A percentile compares a stretch with the other conserved stretches of the same genome.
Conservation (phyloP, 129 eudicot genomes). For the Arctium minus region DNA sequence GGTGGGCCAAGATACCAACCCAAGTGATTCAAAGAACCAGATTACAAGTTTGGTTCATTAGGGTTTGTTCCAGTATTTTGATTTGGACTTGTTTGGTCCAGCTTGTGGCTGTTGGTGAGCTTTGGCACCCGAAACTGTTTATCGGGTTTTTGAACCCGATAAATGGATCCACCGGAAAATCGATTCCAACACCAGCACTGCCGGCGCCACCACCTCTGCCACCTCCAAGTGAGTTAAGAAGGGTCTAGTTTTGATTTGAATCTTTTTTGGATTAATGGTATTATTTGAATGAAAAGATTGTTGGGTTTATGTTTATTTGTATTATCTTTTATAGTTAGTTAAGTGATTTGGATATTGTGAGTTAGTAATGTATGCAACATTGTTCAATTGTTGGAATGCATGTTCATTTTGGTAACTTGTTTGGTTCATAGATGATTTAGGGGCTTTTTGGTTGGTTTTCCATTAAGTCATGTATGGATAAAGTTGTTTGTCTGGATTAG, state of each 20-base stretch:
- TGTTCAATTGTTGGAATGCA: slow-evolving; percentile 1
- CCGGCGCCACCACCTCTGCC: slow-evolving; percentile 46
- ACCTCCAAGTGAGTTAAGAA: slow-evolving; percentile 59
- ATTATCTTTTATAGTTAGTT: background rate
- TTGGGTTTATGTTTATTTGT: slow-evolving; percentile 4
- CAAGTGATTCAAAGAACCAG: slow-evolving; percentile 58
- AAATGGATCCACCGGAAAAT: slow-evolving; percentile 26
- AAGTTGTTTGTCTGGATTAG: too few species aligned
- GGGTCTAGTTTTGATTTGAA: background rate
- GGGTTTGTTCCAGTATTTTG: slow-evolving; percentile 85
- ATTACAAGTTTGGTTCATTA: slow-evolving; percentile 74
- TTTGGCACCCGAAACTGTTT: slow-evolving; percentile 68
- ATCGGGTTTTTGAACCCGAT: slow-evolving; percentile 28
- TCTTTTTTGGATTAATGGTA: background rate
- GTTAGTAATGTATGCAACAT: slow-evolving; percentile 7
- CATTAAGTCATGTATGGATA: too few species aligned
- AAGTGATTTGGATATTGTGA: background rate
- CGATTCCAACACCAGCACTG: slow-evolving; percentile 39
- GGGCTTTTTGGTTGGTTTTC: too few species aligned
- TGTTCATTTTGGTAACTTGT: background rate
- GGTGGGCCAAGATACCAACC: slow-evolving; percentile 49
- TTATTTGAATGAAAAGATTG: background rate
- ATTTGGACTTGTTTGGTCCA: slow-evolving; percentile 93
- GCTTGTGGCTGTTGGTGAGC: slow-evolving; percentile 72
- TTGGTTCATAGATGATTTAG: background rate